Evolutionary conservation across 305 asterid species (phyloP).

Genomic region (Fraxinus albicans): DNA sequence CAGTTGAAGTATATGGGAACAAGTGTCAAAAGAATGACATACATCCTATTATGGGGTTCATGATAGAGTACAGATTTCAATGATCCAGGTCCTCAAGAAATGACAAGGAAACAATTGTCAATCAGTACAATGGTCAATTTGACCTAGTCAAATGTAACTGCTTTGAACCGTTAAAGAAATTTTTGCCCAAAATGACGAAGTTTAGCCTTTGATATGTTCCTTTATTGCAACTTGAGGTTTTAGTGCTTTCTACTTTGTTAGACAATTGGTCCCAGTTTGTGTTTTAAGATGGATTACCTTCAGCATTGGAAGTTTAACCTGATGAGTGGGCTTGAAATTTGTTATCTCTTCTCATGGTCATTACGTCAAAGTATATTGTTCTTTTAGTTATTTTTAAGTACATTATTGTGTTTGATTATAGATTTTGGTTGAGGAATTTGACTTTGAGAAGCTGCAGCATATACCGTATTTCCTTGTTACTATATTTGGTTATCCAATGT

Average conservation of each 20-base stretch:
- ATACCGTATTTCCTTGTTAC: background rate
- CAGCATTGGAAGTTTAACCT: background rate
- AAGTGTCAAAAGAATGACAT: background rate
- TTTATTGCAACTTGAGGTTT: background rate
- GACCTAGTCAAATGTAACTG: background rate
- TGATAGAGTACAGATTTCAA: background rate
- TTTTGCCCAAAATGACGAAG: background rate
- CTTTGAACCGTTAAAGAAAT: background rate
- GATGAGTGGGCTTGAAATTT: background rate
- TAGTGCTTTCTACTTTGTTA: background rate
- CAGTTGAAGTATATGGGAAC: background rate
- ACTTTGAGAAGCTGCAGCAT: background rate
- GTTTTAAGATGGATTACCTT: background rate
- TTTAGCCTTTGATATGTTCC: background rate
- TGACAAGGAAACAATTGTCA: background rate
- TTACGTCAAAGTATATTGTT: background rate
- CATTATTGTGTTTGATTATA: slow-evolving; percentile 1
- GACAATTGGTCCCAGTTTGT: background rate
- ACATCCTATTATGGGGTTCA: background rate
- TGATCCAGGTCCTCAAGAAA: background rate
- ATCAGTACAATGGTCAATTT: background rate
- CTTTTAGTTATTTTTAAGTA: background rate
- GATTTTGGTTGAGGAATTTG: background rate
- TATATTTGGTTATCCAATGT: background rate
- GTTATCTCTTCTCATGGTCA: background rate